A percentile compares a stretch with the other conserved stretches of the same genome.
phyloP scores from a whole-genome alignment of 192 early-diverging fungal genomes.

The Neocallimastix lanati region DNA sequence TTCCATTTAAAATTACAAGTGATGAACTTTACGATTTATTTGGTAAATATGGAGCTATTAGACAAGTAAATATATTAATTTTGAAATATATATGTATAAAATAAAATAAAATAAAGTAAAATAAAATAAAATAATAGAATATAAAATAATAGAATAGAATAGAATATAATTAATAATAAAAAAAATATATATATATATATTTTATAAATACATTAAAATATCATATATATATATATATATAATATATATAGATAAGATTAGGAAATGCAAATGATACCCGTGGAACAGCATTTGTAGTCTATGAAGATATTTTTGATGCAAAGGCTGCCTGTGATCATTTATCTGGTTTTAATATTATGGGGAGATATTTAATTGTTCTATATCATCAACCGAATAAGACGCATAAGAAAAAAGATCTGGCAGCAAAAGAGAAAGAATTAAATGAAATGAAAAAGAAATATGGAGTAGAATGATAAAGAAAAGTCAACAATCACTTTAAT shows the following conservation, averaged over 20 bases:
- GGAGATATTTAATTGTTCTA: conserved; percentile 83
- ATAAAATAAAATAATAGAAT: no score
- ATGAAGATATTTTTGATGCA: conserved; percentile 94
- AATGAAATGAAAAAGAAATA: conserved; percentile 21
- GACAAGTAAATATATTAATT: conserved; percentile 66
- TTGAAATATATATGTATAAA: neutral
- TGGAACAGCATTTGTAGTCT: conserved; percentile 92
- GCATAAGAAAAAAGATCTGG: conserved; percentile 1
- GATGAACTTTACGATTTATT: conserved; percentile 98
- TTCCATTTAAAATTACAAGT: conserved; percentile 88
- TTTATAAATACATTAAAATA: no score
- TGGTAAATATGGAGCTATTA: conserved; percentile 84
- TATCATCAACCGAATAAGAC: conserved; percentile 73
- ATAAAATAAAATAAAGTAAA: no score
- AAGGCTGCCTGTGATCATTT: conserved; percentile 93
- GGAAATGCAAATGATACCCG: conserved; percentile 70
- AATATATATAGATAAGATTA: conserved; percentile 3
- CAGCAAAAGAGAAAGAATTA: conserved; percentile 1
- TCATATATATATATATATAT: no score
- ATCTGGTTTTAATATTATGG: conserved; percentile 89
- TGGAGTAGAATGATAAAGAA: conserved; percentile 1
- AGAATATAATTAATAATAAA: neutral
- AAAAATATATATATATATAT: neutral
- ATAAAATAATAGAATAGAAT: no score
- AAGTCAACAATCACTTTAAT: no score